Evolutionary conservation across 176 grass and related monocot genomes (phyloP).

Genomic region (Tillandsia fasciculata): DNA sequence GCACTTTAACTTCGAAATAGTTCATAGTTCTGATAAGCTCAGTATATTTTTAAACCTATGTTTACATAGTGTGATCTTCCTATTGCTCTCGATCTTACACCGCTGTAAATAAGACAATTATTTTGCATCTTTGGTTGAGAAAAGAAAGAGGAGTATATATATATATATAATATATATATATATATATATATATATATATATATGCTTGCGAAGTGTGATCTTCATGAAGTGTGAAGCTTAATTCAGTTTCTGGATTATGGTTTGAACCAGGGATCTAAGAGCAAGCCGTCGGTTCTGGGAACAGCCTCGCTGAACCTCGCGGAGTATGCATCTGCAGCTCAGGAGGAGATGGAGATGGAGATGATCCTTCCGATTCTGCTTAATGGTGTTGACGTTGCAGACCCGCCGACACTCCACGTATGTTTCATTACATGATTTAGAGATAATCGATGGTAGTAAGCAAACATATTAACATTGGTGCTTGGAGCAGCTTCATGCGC

Average conservation of each 20-base stretch:
- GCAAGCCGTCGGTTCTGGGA: conserved; percentile 60
- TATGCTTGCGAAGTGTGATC: too few species aligned
- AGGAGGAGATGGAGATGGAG: conserved; percentile 49
- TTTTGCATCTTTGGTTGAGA: too few species aligned
- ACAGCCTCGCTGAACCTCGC: conserved; percentile 63
- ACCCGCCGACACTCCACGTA: conserved; percentile 66
- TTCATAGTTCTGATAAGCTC: too few species aligned
- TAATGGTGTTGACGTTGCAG: conserved; percentile 27
- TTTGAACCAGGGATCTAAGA: conserved; percentile 52
- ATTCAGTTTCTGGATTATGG: conserved; percentile 21
- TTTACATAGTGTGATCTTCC: too few species aligned
- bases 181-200: too few species aligned
- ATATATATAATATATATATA: too few species aligned
- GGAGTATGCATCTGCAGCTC: conserved; percentile 45
- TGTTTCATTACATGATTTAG: conserved; percentile 24
- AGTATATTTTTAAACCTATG: too few species aligned
- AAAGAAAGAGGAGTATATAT: too few species aligned
- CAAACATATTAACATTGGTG: not conserved
- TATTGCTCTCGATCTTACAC: too few species aligned
- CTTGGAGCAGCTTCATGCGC: not conserved
- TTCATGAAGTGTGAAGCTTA: conserved; percentile 10
- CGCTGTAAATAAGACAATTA: too few species aligned
- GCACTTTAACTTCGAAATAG: too few species aligned
- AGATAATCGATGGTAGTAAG: conserved; percentile 4
- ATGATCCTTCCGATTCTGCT: conserved; percentile 55